Evolutionary conservation across 768 basidiomycete species (phyloP).

Genomic region (Psilocybe cubensis): DNA sequence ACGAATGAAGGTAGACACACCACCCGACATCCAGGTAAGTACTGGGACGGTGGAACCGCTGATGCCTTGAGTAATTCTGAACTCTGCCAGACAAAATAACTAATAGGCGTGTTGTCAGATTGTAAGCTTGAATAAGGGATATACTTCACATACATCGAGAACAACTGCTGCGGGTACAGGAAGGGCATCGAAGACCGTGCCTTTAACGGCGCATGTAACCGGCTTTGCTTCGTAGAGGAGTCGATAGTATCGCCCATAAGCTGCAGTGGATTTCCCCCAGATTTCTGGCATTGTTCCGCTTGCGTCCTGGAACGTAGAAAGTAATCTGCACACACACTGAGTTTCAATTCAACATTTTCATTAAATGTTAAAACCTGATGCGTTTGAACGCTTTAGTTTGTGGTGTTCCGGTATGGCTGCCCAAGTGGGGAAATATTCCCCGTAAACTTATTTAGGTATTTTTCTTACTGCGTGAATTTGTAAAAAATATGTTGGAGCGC

Average conservation of each 20-base stretch:
- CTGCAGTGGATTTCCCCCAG: neutral
- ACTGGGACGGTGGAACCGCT: constrained; percentile 4
- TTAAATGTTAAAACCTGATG: neutral
- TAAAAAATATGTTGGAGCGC: no score
- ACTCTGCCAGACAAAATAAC: constrained; percentile 1
- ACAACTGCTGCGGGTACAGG: constrained; percentile 2
- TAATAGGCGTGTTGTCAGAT: neutral
- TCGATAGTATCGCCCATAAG: neutral
- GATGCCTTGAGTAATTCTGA: constrained; percentile 1
- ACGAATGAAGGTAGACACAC: constrained; percentile 1
- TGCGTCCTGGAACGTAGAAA: constrained; percentile 1
- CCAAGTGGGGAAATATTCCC: no score
- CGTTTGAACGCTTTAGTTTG: neutral
- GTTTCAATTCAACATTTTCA: neutral
- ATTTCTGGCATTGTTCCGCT: neutral
- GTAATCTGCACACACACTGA: neutral
- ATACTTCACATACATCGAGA: constrained; percentile 1
- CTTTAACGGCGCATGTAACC: constrained; percentile 8
- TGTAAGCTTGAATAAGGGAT: neutral
- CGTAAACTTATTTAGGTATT: no score
- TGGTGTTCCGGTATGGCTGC: no score
- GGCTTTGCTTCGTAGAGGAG: neutral
- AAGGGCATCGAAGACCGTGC: constrained; percentile 10
- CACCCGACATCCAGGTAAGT: neutral
- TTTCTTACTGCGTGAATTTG: no score